Conservation (phyloP, 2,329 filamentous ascomycete genomes). For the Alternaria postmessia region DNA sequence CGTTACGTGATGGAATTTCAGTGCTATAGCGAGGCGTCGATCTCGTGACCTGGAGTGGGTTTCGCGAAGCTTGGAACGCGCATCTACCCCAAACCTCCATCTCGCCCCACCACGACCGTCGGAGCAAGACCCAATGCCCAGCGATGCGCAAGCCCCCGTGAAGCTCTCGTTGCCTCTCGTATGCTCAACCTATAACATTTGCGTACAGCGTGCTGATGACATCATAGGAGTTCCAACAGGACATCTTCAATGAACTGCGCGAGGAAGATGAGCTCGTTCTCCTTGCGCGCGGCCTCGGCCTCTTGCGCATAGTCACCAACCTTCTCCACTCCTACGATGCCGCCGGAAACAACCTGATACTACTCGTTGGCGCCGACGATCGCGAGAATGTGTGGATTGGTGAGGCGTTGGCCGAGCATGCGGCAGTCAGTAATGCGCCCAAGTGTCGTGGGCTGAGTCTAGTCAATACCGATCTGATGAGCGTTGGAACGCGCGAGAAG, state of each 20-base stretch:
- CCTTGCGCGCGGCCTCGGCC: conserved; percentile 87
- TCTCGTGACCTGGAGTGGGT: conserved; percentile 40
- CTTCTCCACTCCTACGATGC: conserved; percentile 96
- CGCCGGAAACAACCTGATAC: conserved; percentile 88
- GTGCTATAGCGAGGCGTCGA: not conserved
- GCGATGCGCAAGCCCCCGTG: conserved; percentile 65
- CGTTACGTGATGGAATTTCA: not conserved
- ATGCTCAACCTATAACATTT: conserved; percentile 33
- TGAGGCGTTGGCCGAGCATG: conserved; percentile 93
- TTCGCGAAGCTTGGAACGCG: conserved; percentile 24
- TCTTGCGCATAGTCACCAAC: conserved; percentile 93
- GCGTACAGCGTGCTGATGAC: conserved; percentile 31
- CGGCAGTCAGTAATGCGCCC: conserved; percentile 83
- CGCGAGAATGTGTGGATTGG: conserved; percentile 97
- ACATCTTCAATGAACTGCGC: conserved; percentile 76
- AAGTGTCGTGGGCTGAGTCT: conserved; percentile 85
- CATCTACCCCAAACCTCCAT: conserved; percentile 22
- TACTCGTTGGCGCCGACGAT: conserved; percentile 89
- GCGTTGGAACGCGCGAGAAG: conserved; percentile 84
- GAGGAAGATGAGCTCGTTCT: conserved; percentile 93
- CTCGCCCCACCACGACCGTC: conserved; percentile 26
- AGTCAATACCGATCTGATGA: conserved; percentile 94
- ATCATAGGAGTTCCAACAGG: conserved; percentile 83
- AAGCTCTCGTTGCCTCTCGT: conserved; percentile 82
- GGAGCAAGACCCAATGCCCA: conserved; percentile 45